Conservation (phyloP, 2,329 filamentous ascomycete genomes). For the Plectosphaerella sp. region DNA sequence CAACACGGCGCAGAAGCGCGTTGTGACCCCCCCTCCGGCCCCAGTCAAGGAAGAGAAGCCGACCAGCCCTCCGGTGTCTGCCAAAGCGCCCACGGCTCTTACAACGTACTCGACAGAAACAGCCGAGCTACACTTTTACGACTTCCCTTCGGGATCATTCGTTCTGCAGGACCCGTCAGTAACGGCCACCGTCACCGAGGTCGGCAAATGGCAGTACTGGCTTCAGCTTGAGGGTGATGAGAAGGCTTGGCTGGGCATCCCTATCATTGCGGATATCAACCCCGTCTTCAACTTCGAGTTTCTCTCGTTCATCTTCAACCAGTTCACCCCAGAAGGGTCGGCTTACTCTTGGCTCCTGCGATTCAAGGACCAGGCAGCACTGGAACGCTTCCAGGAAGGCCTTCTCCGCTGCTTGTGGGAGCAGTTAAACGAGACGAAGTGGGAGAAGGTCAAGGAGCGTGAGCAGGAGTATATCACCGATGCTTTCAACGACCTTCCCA, state of each 20-base stretch:
- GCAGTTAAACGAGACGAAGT: constrained; percentile 89
- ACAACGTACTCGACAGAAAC: constrained; percentile 72
- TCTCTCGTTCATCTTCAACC: constrained; percentile 98
- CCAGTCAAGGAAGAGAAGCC: constrained; percentile 26
- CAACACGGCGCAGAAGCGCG: constrained; percentile 41
- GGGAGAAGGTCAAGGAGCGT: constrained; percentile 86
- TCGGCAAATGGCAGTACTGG: constrained; percentile 94
- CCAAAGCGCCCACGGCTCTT: constrained; percentile 63
- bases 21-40: constrained; percentile 21
- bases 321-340: constrained; percentile 81
- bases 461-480: constrained; percentile 94
- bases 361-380: constrained; percentile 76
- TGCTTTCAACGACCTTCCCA: constrained; percentile 88
- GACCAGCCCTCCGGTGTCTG: constrained; percentile 44
- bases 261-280: constrained; percentile 86
- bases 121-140: constrained; percentile 89
- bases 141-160: constrained; percentile 84
- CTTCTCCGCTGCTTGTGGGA: constrained; percentile 97
- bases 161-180: constrained; percentile 72
- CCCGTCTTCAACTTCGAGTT: constrained; percentile 98
- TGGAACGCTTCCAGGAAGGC: constrained; percentile 88
- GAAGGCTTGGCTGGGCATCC: constrained; percentile 81
- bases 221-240: constrained; percentile 75
- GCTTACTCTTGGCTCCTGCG: constrained; percentile 94
- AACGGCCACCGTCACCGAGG: constrained; percentile 75